Evolutionary conservation across 2,329 filamentous ascomycete species (phyloP), one percentile per base, ranked within the genome.

Genomic region (Penicillium verrucosum): DNA sequence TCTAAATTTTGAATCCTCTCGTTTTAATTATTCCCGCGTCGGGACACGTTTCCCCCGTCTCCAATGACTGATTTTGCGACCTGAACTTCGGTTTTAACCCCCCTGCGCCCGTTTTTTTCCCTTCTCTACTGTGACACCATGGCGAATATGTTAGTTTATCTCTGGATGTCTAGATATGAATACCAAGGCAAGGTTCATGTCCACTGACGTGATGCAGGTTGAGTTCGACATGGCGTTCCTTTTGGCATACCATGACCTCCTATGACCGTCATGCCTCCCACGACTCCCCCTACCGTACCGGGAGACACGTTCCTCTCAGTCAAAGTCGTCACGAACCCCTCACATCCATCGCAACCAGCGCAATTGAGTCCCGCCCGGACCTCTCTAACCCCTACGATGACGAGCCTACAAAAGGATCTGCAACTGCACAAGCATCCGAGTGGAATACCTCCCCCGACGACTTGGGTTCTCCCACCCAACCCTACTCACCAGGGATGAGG

Each of bases 191-290:
- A 46, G 41, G 12, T 57, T 40, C 29, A 43, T 34, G 46, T 36
- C 56, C 23, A 47, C 56, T 60, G 38, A 54, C 50, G 11, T 59
- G 46, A 51, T 55, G 41, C 65, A 88, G 88, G 69, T 75, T 93
- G 70, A 82, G 85, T 67, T 83, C 83, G 67, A 85, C 88, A 76
- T 89, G 94, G 77, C 89, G 89, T 77, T 89, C 89, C 60, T 93
- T 99, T 79, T 99, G 94, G 94, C 94, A 97, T 82, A 86, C 89
- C 66, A 94, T 89, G 83, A 89, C 85, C 73, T 88, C 85, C 62
- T 83, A 87, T 69, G 82, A 86, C 79, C 96, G 94, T 60, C 86
- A 99, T 80, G 96, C 94, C 62, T 88, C 87, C 60, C 90, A 89
- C 81, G 90, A 99, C 78, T 96, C 93, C 58, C 92, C 94, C 49